Base-by-base conservation (phyloP, 805 yeast genomes). In the Diddensiella caesifluorescens region DNA sequence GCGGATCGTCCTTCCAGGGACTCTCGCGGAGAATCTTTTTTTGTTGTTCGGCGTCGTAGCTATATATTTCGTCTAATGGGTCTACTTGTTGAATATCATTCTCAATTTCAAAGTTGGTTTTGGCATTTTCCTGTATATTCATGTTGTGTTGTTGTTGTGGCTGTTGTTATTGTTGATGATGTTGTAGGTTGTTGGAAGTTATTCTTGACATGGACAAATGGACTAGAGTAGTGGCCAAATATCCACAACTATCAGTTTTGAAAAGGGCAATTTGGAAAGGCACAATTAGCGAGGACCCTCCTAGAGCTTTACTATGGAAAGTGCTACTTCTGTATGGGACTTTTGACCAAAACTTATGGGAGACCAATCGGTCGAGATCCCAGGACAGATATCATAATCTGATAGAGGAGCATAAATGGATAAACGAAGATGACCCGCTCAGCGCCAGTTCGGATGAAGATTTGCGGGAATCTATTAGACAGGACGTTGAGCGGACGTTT, bases 1-100 rank as follows among this genome's bases (percentile, higher is more conserved):
- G 69, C 1, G 79, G 73, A 51, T 81, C 74, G 9, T 55, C 56
- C 31, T 62, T 64, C 87, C 50, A 49, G 15, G 55, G 66, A 32
- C 51, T 47, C 25, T 46, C 50, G 4, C 38, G 39, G 19, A 55
- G 46, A 9, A 60, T 30, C 32, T 34, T 43, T 22, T 44, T 47
- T 45, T 62, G 65, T 31, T 51, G 59, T 2, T 43, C 51, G 20
- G 43, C 58, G 43, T 61, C 58, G 35, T 51, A 59, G 7, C 36
- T 32, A 40, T 59, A 61, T 5, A 60, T 45, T 19, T 41, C 44
- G 26, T 56, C 61, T 7, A 29, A 29, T 5, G 39, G 28, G 15
- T 43, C 51, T 6, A 35, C 26, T 4, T n/a, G 5, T 3, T 12
- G 15, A 33, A 60, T 46, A 16, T 48, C 40, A 41, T 59, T 59